Base-by-base conservation (phyloP, 2,329 filamentous ascomycete genomes). In the Fusarium sp. region DNA sequence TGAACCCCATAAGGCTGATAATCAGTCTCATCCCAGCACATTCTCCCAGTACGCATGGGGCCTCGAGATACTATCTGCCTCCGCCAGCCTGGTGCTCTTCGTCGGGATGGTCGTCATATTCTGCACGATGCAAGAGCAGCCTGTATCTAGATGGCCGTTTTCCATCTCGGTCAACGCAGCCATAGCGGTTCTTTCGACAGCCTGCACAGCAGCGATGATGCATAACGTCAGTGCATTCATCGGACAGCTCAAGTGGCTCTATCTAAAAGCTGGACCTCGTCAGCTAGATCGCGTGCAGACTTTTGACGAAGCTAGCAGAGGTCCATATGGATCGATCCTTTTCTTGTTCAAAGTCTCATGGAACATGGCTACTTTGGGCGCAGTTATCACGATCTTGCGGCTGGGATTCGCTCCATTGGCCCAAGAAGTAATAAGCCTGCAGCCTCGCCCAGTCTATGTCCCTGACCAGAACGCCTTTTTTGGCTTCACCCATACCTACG, bases 381-480 rank as follows among this genome's bases (percentile, higher is more conserved):
- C 34, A 12, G 0, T n/a, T 0, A 37, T 37, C 4, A 37, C 34
- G 0, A n/a, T 37, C 5, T 12, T 37, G 1, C 34, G 18, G 7
- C 18, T 37, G 3, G 18, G 34, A 0, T 37, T 37, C 1, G 6
- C 34, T n/a, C 18, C 34, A 0, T 7, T 37, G 34, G 34, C 7
- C 0, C 34, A 37, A 3, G 8, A n/a, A 37, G 34, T 37, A 2
- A 37, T 37, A 0, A 4, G 3, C 10, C 34, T 37, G 21, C 5
- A 23, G 21, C 21, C 5, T 23, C 21, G 21, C 21, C 21, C 21
- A 23, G 21, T 23, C 5, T 6, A 5, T 23, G 21, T 23, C 5
- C 21, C 21, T 5, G 5, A 23, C 21, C 5, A 23, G 5, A 23
- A 23, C 21, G 5, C 21, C 21, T 5, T 6, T 23, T 23, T 23